Conservation (phyloP, 805 yeast genomes). For the Naumovozyma castellii region DNA sequence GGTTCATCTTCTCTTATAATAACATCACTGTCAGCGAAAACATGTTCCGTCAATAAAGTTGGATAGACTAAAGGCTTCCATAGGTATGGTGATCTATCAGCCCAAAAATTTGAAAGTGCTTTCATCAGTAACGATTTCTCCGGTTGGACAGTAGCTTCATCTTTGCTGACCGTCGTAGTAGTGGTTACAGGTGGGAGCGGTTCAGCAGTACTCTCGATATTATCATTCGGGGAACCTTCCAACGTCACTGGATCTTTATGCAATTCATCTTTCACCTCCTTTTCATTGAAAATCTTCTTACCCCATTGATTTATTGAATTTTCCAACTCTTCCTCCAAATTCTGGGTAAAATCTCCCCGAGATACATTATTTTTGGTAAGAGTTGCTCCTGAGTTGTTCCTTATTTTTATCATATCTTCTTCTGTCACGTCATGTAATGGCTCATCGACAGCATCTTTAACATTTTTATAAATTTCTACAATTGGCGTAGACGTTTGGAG, state of each 20-base stretch:
- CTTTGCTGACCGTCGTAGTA: constrained; percentile 15
- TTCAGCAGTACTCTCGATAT: constrained; percentile 6
- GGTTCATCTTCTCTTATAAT: constrained; percentile 96
- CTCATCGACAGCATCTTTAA: constrained; percentile 75
- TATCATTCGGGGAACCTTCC: not conserved
- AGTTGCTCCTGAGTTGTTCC: constrained; percentile 1
- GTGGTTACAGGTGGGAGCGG: constrained; percentile 17
- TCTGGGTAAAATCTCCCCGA: constrained; percentile 11
- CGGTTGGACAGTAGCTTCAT: constrained; percentile 32
- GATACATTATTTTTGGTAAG: constrained; percentile 4
- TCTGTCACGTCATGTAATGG: constrained; percentile 28
- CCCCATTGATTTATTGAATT: constrained; percentile 28
- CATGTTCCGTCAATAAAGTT: constrained; percentile 66
- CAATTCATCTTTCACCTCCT: not conserved
- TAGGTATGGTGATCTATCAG: constrained; percentile 87
- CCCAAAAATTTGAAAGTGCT: constrained; percentile 88
- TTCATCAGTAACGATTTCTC: constrained; percentile 75
- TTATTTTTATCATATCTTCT: constrained; percentile 6
- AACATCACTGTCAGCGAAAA: constrained; percentile 88
- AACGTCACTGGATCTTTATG: not conserved
- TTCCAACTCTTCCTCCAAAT: constrained; percentile 24
- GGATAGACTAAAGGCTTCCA: constrained; percentile 93
- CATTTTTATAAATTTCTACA: constrained; percentile 82
- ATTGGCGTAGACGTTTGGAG: constrained; percentile 72
- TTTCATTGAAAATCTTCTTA: constrained; percentile 13